Evolutionary conservation across 2,329 filamentous ascomycete genomes (phyloP).

Genomic region (Coleophoma eucalyptorum): DNA sequence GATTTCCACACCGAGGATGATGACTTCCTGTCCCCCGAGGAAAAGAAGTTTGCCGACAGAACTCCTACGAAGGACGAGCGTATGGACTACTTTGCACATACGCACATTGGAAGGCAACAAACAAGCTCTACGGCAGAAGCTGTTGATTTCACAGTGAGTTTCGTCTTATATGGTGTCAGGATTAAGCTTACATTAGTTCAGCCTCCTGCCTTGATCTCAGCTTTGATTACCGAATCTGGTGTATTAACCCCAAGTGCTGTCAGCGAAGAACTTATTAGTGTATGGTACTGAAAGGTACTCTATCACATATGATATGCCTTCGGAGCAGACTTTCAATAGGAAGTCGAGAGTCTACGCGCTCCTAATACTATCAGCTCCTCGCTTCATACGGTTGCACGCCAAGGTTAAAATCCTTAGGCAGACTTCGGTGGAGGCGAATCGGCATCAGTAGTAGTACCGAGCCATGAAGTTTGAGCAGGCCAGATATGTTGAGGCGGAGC

Average conservation of each 20-base stretch:
- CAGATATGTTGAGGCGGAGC: no score
- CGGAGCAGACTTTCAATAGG: no score
- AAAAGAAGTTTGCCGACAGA: slow-evolving; percentile 14
- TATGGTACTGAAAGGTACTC: slow-evolving; percentile 21
- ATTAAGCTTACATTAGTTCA: slow-evolving; percentile 30
- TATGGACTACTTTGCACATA: slow-evolving; percentile 20
- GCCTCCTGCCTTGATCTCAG: slow-evolving; percentile 66
- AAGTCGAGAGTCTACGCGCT: no score
- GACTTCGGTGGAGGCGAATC: no score
- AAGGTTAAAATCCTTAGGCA: no score
- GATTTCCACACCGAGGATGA: slow-evolving; percentile 62
- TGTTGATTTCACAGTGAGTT: slow-evolving; percentile 67
- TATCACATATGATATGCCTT: no score
- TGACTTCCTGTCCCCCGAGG: slow-evolving; percentile 34
- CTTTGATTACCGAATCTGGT: slow-evolving; percentile 73
- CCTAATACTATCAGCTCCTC: no score
- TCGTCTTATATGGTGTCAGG: background rate
- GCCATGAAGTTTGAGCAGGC: no score
- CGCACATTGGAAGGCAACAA: slow-evolving; percentile 12
- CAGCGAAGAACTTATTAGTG: slow-evolving; percentile 60
- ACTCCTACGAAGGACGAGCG: slow-evolving; percentile 16
- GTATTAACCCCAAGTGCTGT: slow-evolving; percentile 68
- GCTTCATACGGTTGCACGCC: no score
- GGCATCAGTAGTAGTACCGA: no score
- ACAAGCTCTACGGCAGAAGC: slow-evolving; percentile 34